Base-by-base conservation (phyloP, 495 filamentous ascomycete species). In the Neurospora intermedia region DNA sequence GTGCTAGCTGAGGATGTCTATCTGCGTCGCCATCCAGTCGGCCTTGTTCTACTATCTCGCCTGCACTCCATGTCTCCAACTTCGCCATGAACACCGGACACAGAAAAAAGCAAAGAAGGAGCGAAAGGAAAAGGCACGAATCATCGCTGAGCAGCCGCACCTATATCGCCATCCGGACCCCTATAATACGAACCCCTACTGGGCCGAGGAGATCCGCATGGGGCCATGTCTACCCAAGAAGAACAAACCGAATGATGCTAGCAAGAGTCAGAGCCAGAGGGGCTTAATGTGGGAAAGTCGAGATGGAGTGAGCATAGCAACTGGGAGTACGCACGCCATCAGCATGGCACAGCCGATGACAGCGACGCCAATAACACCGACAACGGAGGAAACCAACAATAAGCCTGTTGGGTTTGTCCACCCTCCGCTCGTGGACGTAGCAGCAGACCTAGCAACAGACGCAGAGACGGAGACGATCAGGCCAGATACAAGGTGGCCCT, bases 21-120 rank as follows among this genome's bases (percentile, higher is more conserved):
- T 87, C 72, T 79, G 79, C 45, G 81, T 82, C 41, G 87, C 86
- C 70, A 76, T 88, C 13, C 94, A 96, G 83, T 97, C 93, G 18
- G 93, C 92, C 73, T 83, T 94, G 79, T 97, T 96, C 83, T 96
- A 94, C 85, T 89, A 94, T 76, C 86, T 89, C 72, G 91, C 92
- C 69, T 97, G 93, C 81, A 90, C 92, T 41, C 93, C 93, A 77
- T 97, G 93, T 82, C 84, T 88, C 71, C 87, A 89, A 71, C 82
- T 88, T 73, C 82, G 83, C 38, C 85, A 91, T 71, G 89, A 87
- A 69, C 87, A 89, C 48, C 90, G 90, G 79, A 85, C 90, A 71
- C 88, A 87, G 79, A 87, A 90, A 76, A 87, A 92, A 75, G 90
- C 90, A 69, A 88, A 87, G 73, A 81, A 76, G 46, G 86, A 87